These are phyloP conservation scores for Penicillium sp. DNA, from an alignment of 2,329 filamentous ascomycete species.

Conservation along the genomic window DNA sequence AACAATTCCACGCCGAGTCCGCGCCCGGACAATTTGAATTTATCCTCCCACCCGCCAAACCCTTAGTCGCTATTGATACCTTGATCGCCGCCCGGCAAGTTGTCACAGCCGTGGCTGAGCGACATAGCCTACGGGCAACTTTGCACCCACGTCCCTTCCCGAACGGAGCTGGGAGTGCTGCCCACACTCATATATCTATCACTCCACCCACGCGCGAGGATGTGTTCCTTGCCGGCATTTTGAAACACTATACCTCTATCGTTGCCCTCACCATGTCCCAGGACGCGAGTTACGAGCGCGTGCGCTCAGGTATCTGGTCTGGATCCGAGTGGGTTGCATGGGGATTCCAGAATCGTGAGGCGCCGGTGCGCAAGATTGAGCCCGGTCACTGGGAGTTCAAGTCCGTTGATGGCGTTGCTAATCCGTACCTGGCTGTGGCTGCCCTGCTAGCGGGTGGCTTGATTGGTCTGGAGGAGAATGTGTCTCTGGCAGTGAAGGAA, in stretches of 20 bases:
- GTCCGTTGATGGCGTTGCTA: conserved; percentile 78
- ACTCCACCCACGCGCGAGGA: conserved; percentile 58
- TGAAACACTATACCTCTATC: conserved; percentile 70
- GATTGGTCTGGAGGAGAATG: conserved; percentile 55
- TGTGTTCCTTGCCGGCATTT: conserved; percentile 73
- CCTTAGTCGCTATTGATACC: conserved; percentile 72
- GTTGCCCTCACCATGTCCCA: conserved; percentile 72
- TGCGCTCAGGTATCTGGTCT: conserved; percentile 73
- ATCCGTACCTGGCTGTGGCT: conserved; percentile 73
- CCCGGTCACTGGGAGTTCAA: conserved; percentile 78
- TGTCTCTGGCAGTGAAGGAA: conserved; percentile 39
- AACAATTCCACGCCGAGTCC: conserved; percentile 77
- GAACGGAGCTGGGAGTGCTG: conserved; percentile 65
- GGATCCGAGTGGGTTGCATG: conserved; percentile 80
- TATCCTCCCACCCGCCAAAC: conserved; percentile 67
- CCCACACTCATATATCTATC: conserved; percentile 69
- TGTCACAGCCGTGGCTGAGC: conserved; percentile 68
- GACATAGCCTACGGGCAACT: conserved; percentile 69
- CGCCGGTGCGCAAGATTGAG: conserved; percentile 71
- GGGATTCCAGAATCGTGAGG: conserved; percentile 82
- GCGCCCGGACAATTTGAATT: conserved; percentile 80
- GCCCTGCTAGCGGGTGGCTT: conserved; percentile 67
- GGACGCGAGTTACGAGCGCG: conserved; percentile 70
- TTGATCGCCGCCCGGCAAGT: conserved; percentile 74
- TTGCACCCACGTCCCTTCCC: conserved; percentile 72